Percentiles rank a stretch among this genome's conserved stretches.
Evolutionary conservation across 306 rosid genomes (phyloP).

Genomic region (Quercus berberidifolia): DNA sequence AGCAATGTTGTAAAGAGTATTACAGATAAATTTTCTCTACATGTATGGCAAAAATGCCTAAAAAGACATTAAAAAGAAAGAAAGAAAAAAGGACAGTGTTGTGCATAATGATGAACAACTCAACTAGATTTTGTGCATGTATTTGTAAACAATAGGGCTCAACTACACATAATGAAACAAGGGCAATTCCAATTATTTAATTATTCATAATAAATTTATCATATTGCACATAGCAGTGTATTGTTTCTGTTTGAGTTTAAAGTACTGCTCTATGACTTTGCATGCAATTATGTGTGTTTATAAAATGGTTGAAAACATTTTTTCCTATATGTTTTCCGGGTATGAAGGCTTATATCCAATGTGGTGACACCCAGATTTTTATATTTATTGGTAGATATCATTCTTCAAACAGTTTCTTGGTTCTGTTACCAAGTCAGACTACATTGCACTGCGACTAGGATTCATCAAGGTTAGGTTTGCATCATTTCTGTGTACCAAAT

Average conservation of each 20-base stretch:
- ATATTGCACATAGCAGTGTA: background rate
- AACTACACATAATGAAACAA: too few species aligned
- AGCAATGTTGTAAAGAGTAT: background rate
- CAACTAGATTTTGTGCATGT: too few species aligned
- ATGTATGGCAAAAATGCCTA: background rate
- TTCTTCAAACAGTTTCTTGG: conserved; percentile 81
- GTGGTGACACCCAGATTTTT: conserved; percentile 9
- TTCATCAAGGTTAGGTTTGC: conserved; percentile 58
- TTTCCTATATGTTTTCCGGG: background rate
- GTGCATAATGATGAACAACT: background rate
- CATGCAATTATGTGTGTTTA: background rate
- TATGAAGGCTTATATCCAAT: background rate
- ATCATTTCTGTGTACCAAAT: background rate
- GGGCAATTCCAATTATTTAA: background rate
- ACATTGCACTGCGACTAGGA: conserved; percentile 70
- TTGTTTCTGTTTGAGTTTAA: background rate
- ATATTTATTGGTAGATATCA: conserved; percentile 49
- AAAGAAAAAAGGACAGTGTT: background rate
- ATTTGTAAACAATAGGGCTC: background rate
- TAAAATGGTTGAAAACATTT: background rate
- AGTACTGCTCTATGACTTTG: background rate
- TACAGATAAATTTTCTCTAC: background rate
- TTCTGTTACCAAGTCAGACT: conserved; percentile 69
- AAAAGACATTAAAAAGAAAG: background rate
- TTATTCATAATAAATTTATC: background rate